Evolutionary conservation across 2,329 filamentous ascomycete genomes (phyloP).

Genomic region (Colletotrichum siamense): DNA sequence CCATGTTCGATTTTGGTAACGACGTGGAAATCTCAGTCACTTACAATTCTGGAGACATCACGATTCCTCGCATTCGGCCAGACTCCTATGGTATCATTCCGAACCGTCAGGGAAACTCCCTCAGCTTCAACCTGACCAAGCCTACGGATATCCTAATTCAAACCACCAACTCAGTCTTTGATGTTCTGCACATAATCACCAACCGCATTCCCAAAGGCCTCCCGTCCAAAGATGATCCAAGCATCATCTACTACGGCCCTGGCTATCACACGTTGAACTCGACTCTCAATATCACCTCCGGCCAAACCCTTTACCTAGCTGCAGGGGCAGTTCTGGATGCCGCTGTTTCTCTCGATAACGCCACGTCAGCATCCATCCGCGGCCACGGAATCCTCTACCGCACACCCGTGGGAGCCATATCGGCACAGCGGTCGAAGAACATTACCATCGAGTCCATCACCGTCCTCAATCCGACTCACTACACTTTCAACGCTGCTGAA

Average conservation of each 20-base stretch:
- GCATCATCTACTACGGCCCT: conserved; percentile 26
- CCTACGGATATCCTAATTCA: conserved; percentile 6
- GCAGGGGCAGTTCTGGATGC: background rate
- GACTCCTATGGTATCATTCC: background rate
- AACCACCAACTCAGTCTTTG: conserved; percentile 27
- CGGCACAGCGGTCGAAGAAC: conserved; percentile 11
- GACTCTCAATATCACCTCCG: conserved; percentile 13
- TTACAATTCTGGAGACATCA: background rate
- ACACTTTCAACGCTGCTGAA: conserved; percentile 17
- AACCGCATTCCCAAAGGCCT: conserved; percentile 22
- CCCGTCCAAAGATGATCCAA: background rate
- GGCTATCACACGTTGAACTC: conserved; percentile 23
- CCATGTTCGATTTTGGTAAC: background rate
- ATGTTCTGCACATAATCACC: conserved; percentile 27
- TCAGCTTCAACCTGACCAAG: background rate
- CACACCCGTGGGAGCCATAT: conserved; percentile 7
- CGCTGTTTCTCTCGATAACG: conserved; percentile 1
- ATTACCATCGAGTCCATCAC: conserved; percentile 24
- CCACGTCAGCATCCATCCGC: conserved; percentile 17
- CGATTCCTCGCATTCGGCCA: background rate
- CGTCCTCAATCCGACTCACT: conserved; percentile 12
- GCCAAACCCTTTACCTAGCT: background rate
- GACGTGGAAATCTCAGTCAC: background rate
- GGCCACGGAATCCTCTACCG: conserved; percentile 26
- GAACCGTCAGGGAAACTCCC: background rate